Base-by-base conservation (phyloP, 1,139 yeast genomes). In the Magnusiomyces fungicola region DNA sequence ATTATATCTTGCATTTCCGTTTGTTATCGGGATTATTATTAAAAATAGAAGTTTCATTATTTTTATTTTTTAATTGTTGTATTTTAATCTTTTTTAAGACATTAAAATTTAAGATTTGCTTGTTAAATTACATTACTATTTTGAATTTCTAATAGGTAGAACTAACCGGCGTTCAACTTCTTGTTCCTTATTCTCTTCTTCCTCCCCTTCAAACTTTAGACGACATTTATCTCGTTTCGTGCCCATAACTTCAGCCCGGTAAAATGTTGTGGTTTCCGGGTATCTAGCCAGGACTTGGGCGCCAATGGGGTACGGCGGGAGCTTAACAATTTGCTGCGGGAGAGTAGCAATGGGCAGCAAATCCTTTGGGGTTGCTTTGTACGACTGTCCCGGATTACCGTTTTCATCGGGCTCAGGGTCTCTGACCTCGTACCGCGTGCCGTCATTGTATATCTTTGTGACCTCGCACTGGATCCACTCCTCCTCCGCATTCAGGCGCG, bases 381-480 rank as follows among this genome's bases (percentile, higher is more conserved):
- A 94, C 0, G 86, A 74, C 60, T 85, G 95, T 2, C 97, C 97
- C 1, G 94, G 86, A 54, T 89, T 87, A 55, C 86, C 87, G 59
- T 82, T 78, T 61, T 92, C 97, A 61, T 94, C 98, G 0, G 98
- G 98, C 63, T 94, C 98, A 0, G 97, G 97, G 65, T 94, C 99
- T 57, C 88, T 79, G 12, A 94, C 90, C 66, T 92, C 97, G 49
- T 62, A 69, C 63, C 78, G 79, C 24, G 76, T 70, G 1, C 95
- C 94, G 57, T 90, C 97, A 1, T 81, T 80, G 23, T 82, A 69
- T 2, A 92, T 80, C 58, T 79, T 80, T 46, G 83, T 78, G 23
- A 92, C 95, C 59, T 85, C 90, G 69, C 98, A 94, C 64, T 89
- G 96, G 58, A 94, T 89, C 99, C 99, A 94, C 62, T 92, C 98